A percentile compares a stretch with the other conserved stretches of the same genome.
Conservation (phyloP, 495 filamentous ascomycete genomes). For the Penicillium crystallinum region DNA sequence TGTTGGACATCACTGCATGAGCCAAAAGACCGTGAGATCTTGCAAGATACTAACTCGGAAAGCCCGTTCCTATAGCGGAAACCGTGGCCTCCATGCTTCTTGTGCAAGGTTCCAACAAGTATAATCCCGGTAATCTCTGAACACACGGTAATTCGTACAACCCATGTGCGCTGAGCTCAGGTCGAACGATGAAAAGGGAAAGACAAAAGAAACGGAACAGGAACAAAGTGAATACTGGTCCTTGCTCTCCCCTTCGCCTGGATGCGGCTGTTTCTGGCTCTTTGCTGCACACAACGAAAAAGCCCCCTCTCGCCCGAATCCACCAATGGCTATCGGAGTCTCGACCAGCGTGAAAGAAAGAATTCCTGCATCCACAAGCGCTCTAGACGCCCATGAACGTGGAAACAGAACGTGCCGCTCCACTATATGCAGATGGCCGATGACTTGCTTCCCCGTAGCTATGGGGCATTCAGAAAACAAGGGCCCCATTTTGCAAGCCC, state of each 20-base stretch:
- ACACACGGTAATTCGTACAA: slow-evolving; percentile 5
- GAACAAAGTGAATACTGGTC: slow-evolving; percentile 5
- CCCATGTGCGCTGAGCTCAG: neutral
- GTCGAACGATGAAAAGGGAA: neutral
- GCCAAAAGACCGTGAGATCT: slow-evolving; percentile 19
- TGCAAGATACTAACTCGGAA: slow-evolving; percentile 6
- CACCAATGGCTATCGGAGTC: slow-evolving; percentile 7
- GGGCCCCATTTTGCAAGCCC: slow-evolving; percentile 10
- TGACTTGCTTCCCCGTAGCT: slow-evolving; percentile 20
- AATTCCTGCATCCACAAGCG: slow-evolving; percentile 28
- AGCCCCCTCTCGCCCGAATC: slow-evolving; percentile 4
- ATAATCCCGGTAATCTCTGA: slow-evolving; percentile 11
- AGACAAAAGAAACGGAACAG: neutral
- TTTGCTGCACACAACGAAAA: slow-evolving; percentile 5
- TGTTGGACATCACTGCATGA: slow-evolving; percentile 42
- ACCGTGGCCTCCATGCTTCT: slow-evolving; percentile 12
- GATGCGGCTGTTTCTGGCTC: slow-evolving; percentile 20
- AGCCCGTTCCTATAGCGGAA: slow-evolving; percentile 2
- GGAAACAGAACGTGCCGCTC: slow-evolving; percentile 8
- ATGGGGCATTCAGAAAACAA: slow-evolving; percentile 3
- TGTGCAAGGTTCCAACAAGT: slow-evolving; percentile 11
- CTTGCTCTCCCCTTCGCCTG: slow-evolving; percentile 13
- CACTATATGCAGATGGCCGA: slow-evolving; percentile 17
- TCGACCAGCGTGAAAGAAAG: slow-evolving; percentile 1
- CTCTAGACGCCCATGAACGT: slow-evolving; percentile 33